Base-by-base conservation (phyloP, 106 monocot species). In the Apostasia ramifera region DNA sequence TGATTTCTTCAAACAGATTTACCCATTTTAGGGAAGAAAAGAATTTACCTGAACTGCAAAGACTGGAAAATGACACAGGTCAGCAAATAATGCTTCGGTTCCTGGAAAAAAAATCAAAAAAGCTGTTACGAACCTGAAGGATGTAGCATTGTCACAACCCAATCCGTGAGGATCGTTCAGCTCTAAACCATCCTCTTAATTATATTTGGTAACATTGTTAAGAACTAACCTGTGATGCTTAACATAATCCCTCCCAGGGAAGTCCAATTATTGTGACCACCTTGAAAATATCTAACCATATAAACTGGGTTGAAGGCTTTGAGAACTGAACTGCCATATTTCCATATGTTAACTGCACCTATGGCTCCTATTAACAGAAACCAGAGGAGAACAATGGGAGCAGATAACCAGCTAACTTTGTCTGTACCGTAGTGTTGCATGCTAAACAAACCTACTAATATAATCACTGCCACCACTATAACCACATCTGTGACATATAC, bases 181-280 rank as follows among this genome's bases (percentile, higher is more conserved):
- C 26, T 26, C 26, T 26, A 26, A 26, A 26, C 26, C 26, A 26
- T 26, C 26, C 26, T 26, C 26, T 26, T 26, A 26, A 26, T 26
- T 26, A 26, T 26, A 26, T 26, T 26, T 26, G 40, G 11, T 52
- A 51, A 53, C 48, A 48, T 48, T 1, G 26, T 47, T 49, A 58
- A 52, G 10, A 57, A 2, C 66, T 55, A 7, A 84, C 93, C 89
- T 70, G 93, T 93, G 61, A 93, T 89, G 62, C 93, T 87, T 51
- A 97, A 92, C 89, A 97, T 71, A 58, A 97, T 90, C 57, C 97
- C 97, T 47, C 97, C 97, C 57, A 97, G 97, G 38, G 92, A 92
- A 13, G 84, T 76, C 97, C 92, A 97, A 47, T 77, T 82, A 2
- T 66, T 49, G 11, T 57, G 73, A 38, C 86, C 79, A 61, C 78